Evolutionary conservation across 768 basidiomycete species (phyloP).

Genomic region (Russula griseocarnosa): DNA sequence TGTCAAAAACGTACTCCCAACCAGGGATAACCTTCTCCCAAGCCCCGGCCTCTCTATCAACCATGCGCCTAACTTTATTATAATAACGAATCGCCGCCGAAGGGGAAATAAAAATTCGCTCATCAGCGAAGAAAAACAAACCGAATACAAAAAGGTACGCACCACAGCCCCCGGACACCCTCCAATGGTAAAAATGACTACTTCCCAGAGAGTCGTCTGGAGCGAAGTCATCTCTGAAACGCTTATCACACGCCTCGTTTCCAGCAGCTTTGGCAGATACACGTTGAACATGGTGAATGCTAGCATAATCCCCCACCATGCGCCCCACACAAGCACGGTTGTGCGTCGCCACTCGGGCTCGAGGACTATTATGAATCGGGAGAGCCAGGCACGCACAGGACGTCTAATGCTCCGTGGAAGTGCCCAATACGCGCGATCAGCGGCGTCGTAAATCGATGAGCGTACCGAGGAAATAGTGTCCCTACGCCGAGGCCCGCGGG

Average conservation of each 20-base stretch:
- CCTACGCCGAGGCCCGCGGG: background rate
- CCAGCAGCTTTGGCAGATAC: constrained; percentile 81
- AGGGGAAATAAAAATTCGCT: background rate
- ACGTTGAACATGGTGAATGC: constrained; percentile 93
- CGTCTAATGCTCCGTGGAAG: constrained; percentile 54
- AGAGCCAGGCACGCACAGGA: constrained; percentile 65
- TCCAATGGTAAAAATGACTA: constrained; percentile 80
- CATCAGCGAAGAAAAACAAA: background rate
- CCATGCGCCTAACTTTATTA: constrained; percentile 71
- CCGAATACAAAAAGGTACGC: constrained; percentile 29
- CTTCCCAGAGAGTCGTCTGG: constrained; percentile 72
- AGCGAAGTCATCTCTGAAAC: constrained; percentile 42
- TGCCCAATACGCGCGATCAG: constrained; percentile 41
- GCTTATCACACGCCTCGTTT: constrained; percentile 42
- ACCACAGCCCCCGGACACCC: constrained; percentile 84
- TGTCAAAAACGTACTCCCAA: constrained; percentile 70
- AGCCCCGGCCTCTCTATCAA: constrained; percentile 61
- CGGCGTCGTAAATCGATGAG: constrained; percentile 44
- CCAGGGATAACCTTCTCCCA: constrained; percentile 70
- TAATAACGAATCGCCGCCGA: background rate
- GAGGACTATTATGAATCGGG: constrained; percentile 65
- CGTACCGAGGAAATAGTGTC: constrained; percentile 30
- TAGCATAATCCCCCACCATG: constrained; percentile 73
- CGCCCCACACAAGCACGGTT: constrained; percentile 73
- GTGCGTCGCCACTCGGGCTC: constrained; percentile 71